phyloP scores from a whole-genome alignment of 2,329 filamentous ascomycete genomes.

The Phaeosphaeriaceae sp. region DNA sequence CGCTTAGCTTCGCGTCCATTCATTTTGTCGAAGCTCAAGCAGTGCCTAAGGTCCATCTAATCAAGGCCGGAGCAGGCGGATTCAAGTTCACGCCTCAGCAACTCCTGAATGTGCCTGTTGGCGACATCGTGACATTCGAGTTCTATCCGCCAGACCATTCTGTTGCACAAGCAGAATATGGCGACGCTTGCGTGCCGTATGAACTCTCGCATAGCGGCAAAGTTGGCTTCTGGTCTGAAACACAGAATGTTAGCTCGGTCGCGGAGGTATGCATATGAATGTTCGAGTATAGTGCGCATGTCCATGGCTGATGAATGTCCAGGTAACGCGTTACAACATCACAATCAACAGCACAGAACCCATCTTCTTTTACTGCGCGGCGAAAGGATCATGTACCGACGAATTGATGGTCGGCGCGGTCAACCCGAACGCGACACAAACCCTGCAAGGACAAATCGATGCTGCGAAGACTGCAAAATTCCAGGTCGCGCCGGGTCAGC shows the following conservation, averaged over 20 bases:
- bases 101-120: constrained; percentile 44
- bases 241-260: constrained; percentile 13
- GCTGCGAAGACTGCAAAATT: constrained; percentile 32
- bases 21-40: neutral
- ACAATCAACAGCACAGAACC: constrained; percentile 45
- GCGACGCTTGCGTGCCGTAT: constrained; percentile 50
- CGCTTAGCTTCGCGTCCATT: neutral
- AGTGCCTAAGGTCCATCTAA: constrained; percentile 24
- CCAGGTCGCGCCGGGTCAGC: constrained; percentile 49
- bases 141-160: constrained; percentile 55
- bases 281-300: constrained; percentile 18
- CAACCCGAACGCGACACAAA: constrained; percentile 61
- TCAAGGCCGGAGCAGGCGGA: constrained; percentile 46
- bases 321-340: constrained; percentile 41
- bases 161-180: constrained; percentile 50
- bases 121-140: constrained; percentile 47
- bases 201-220: constrained; percentile 36
- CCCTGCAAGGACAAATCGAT: constrained; percentile 33
- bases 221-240: constrained; percentile 42
- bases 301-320: constrained; percentile 9
- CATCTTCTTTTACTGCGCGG: constrained; percentile 56
- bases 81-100: constrained; percentile 48
- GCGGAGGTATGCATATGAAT: neutral
- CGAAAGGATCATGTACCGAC: constrained; percentile 67
- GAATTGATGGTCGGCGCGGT: constrained; percentile 79